phyloP scores from a whole-genome alignment of 1,139 yeast species.

The Candida tropicalis region DNA sequence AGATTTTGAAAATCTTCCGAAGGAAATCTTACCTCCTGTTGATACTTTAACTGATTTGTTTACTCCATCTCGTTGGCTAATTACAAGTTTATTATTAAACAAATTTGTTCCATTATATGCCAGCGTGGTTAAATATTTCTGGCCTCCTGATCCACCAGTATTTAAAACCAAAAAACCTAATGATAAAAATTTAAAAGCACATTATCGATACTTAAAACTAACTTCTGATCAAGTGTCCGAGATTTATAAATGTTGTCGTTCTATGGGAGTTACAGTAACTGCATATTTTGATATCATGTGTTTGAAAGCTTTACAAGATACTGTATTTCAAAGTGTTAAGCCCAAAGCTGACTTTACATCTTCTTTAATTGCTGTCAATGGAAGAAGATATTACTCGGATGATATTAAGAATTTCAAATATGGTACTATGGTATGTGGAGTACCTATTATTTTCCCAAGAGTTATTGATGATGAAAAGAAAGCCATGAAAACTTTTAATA shows the following conservation, averaged over 20 bases:
- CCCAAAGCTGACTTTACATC: slow-evolving; percentile 16
- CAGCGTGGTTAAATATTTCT: slow-evolving; percentile 8
- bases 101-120: slow-evolving; percentile 15
- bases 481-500: slow-evolving; percentile 20
- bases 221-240: slow-evolving; percentile 15
- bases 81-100: slow-evolving; percentile 9
- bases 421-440: slow-evolving; percentile 26
- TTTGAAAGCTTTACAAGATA: slow-evolving; percentile 26
- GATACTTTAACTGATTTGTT: slow-evolving; percentile 19
- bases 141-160: slow-evolving; percentile 16
- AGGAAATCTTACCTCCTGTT: slow-evolving; percentile 12
- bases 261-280: slow-evolving; percentile 28
- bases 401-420: slow-evolving; percentile 19
- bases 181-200: slow-evolving; percentile 15
- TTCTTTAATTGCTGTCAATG: slow-evolving; percentile 26
- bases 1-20: slow-evolving; percentile 14
- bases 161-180: slow-evolving; percentile 19
- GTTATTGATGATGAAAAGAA: slow-evolving; percentile 9
- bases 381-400: slow-evolving; percentile 29
- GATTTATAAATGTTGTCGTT: slow-evolving; percentile 21
- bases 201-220: slow-evolving; percentile 22
- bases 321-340: slow-evolving; percentile 19
- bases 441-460: slow-evolving; percentile 18
- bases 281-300: slow-evolving; percentile 27
- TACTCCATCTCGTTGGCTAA: slow-evolving; percentile 11